These are phyloP conservation scores for Fragilaria crotonensis DNA, from an alignment of 108 stramenopile genomes.

Conservation along the genomic window DNA sequence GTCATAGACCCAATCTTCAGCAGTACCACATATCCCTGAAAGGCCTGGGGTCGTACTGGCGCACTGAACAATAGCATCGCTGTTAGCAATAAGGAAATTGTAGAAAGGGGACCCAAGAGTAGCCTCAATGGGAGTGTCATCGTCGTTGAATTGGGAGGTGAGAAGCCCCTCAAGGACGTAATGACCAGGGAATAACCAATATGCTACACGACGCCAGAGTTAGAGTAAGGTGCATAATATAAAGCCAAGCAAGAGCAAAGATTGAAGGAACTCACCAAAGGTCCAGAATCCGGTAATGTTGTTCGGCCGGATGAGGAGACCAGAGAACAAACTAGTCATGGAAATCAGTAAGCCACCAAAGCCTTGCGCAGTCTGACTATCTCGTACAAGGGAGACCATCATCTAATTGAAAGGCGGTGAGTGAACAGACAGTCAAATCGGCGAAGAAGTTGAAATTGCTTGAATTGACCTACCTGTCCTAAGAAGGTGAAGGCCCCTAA, in stretches of 20 bases:
- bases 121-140: conserved; percentile 46
- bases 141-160: conserved; percentile 36
- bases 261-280: conserved; percentile 9
- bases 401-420: conserved; percentile 18
- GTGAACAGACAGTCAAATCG: background rate
- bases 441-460: background rate
- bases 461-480: background rate
- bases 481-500: conserved; percentile 29
- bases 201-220: conserved; percentile 14
- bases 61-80: conserved; percentile 6
- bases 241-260: conserved; percentile 5
- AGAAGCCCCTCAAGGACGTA: conserved; percentile 71
- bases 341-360: conserved; percentile 39
- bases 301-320: conserved; percentile 52
- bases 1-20: conserved; percentile 49
- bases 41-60: conserved; percentile 14
- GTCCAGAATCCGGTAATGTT: conserved; percentile 41
- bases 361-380: conserved; percentile 45
- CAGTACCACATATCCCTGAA: too few relatives aligned
- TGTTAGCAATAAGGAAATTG: conserved; percentile 17
- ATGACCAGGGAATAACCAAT: conserved; percentile 66
- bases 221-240: background rate
- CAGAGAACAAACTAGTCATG: conserved; percentile 45
- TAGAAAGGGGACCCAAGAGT: conserved; percentile 37
- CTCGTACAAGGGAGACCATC: conserved; percentile 42